Base-by-base conservation (phyloP, 768 basidiomycete species). In the Hemileccinum rubropunctum region DNA sequence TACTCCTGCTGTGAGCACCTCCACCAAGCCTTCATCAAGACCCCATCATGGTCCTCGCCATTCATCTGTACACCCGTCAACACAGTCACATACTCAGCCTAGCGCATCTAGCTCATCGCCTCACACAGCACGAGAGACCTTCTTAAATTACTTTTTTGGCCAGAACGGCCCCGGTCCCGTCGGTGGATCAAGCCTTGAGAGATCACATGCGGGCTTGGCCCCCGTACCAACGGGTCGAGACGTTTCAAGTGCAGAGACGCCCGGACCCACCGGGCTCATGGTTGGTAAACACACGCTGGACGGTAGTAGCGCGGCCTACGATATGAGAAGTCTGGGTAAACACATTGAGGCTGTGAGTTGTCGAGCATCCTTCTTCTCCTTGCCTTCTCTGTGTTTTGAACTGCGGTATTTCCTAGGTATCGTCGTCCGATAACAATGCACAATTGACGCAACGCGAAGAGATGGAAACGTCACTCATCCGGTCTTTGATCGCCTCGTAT, bases 291-390 rank as follows among this genome's bases (percentile, higher is more conserved):
- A 80, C 44, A 73, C 76, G 11, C 65, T 89, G 42, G 90, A 94
- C 58, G 87, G 79, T 12, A 88, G 76, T 65, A 88, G 78, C 59
- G 88, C 94, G 48, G 94, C 90, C 41, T 98, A 84, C 67, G 97
- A 98, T 67, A 99, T 99, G 97, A 98, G 93, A 78, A 97, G 93
- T 63, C 76, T 98, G 45, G 93, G 95, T 37, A 94, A 88, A 71
- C 97, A 99, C 63, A 90, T 99, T 51, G 97, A 99, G 70, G 91
- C 95, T 55, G 95, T 98, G 62, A 78, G 91, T 82, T n/a, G 8
- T 36, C 23, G 13, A 14, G 4, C 52, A 23, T 21, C 37, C 11
- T 30, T 3, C 10, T 18, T 37, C 17, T 18, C 17, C 36, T 28
- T 23, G 17, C 18, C 23, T 6, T 18, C 1, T 36, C 44, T 51